Evolutionary conservation across 306 rosid species (phyloP), one percentile per base, ranked within the genome.

Genomic region (Prunus fruticosa): DNA sequence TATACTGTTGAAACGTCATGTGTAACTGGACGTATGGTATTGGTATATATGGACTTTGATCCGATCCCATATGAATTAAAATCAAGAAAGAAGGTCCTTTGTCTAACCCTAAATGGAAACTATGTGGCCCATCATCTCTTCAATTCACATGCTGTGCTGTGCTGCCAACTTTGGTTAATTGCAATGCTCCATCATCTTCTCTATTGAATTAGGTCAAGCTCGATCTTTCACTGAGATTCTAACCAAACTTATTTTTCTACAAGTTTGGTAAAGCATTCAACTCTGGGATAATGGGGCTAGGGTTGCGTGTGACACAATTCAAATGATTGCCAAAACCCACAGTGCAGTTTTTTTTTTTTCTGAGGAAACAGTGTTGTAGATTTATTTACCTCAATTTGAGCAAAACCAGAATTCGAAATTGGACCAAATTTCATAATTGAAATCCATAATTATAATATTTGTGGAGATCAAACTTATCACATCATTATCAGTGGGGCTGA

Each of bases 21-120:
- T 51, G 66, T 25, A n/a, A 62, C 75, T 5, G 46, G 54, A 58
- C 41, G 8, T 5, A 1, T 14, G 51, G 47, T 5, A 49, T 12
- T 41, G 64, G 41, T 38, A 38, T 38, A 7, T 18, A 79, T 58
- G 73, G 32, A 71, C 7, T 65, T 30, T 15, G 61, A 6, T 38
- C 41, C 41, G 0, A 72, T 27, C 34, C 82, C 85, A 80, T 53
- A 82, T 71, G 84, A 82, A 12, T 67, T 62, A 15, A 20, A 64
- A 64, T 54, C 70, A 76, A 61, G 79, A 71, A 77, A 79, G 79
- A 82, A 38, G 51, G 43, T 23, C 71, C 53, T 22, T 64, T 84
- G 89, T 82, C 86, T 75, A 81, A 58, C 88, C 78, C 0, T 77
- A 85, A 45, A 66, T 45, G 73, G 91, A 67, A 83, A 83, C 80